Evolutionary conservation across 768 basidiomycete species (phyloP).

Genomic region (Russula virescens): DNA sequence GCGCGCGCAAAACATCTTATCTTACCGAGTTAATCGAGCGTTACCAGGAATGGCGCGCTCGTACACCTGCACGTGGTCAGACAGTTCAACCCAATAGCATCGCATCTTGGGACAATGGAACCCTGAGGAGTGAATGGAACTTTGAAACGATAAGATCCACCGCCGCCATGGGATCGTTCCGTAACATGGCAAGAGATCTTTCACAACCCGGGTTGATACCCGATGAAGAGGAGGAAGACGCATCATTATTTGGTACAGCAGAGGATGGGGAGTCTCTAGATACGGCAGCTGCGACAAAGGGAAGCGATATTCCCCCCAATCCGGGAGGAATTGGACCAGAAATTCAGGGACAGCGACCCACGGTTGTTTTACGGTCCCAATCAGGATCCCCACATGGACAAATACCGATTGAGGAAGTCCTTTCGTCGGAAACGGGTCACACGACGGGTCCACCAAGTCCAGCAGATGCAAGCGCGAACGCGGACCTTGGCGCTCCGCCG

Average conservation of each 20-base stretch:
- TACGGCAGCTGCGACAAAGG: conserved; percentile 52
- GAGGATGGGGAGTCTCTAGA: conserved; percentile 51
- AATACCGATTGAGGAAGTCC: conserved; percentile 40
- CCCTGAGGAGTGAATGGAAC: conserved; percentile 91
- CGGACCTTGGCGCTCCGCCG: conserved; percentile 57
- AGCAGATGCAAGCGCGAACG: conserved; percentile 26
- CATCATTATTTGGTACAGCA: conserved; percentile 37
- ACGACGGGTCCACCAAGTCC: conserved; percentile 34
- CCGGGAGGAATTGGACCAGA: conserved; percentile 43
- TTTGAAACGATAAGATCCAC: conserved; percentile 81
- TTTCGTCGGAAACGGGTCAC: conserved; percentile 31
- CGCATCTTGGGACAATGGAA: conserved; percentile 60
- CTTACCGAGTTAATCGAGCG: conserved; percentile 87
- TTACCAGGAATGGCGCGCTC: conserved; percentile 67
- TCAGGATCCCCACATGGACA: conserved; percentile 28
- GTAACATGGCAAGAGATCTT: conserved; percentile 65
- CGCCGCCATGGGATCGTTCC: conserved; percentile 71
- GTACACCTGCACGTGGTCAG: conserved; percentile 51
- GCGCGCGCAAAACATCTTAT: conserved; percentile 74
- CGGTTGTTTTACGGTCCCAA: conserved; percentile 57
- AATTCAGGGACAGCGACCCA: conserved; percentile 57
- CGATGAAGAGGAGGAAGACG: conserved; percentile 44
- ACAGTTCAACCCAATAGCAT: conserved; percentile 51
- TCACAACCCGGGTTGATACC: conserved; percentile 50
- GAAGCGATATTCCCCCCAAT: conserved; percentile 42